phyloP scores from a whole-genome alignment of 2,329 filamentous ascomycete genomes.

The Penicillium digitatum region DNA sequence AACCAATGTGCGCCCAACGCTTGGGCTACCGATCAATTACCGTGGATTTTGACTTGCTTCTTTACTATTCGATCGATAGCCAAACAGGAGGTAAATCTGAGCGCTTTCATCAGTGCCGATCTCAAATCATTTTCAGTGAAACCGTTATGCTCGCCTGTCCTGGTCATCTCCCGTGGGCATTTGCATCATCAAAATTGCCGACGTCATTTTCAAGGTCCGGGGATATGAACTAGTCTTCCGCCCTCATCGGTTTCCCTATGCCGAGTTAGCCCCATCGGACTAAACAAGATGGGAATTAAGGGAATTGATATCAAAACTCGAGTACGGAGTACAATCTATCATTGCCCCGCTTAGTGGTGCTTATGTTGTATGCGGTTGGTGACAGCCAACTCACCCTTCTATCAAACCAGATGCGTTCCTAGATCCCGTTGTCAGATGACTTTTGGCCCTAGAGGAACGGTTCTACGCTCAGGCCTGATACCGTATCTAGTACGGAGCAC shows the following conservation, averaged over 20 bases:
- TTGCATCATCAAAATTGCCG: slow-evolving; percentile 15
- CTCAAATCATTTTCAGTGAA: slow-evolving; percentile 1
- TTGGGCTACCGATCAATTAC: slow-evolving; percentile 29
- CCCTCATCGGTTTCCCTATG: neutral
- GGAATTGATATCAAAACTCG: neutral
- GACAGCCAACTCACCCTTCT: slow-evolving; percentile 3
- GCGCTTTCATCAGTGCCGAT: slow-evolving; percentile 24
- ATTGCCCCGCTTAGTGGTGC: neutral
- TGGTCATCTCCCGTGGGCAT: no score
- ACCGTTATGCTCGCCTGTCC: no score
- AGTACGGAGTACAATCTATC: neutral
- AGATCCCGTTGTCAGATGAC: slow-evolving; percentile 23
- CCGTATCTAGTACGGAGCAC: neutral
- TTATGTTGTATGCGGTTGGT: neutral
- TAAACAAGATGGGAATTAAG: neutral
- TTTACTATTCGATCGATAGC: slow-evolving; percentile 21
- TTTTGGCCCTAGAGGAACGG: neutral
- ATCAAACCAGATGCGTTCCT: slow-evolving; percentile 28
- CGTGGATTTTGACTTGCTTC: slow-evolving; percentile 18
- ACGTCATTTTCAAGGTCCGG: slow-evolving; percentile 15
- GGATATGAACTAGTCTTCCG: slow-evolving; percentile 11
- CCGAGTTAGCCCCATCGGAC: neutral
- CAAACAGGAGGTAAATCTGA: slow-evolving; percentile 24
- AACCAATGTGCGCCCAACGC: slow-evolving; percentile 17
- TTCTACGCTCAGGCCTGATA: slow-evolving; percentile 17